Conservation (phyloP, 2,329 filamentous ascomycete species). For the Apiospora koreana region DNA sequence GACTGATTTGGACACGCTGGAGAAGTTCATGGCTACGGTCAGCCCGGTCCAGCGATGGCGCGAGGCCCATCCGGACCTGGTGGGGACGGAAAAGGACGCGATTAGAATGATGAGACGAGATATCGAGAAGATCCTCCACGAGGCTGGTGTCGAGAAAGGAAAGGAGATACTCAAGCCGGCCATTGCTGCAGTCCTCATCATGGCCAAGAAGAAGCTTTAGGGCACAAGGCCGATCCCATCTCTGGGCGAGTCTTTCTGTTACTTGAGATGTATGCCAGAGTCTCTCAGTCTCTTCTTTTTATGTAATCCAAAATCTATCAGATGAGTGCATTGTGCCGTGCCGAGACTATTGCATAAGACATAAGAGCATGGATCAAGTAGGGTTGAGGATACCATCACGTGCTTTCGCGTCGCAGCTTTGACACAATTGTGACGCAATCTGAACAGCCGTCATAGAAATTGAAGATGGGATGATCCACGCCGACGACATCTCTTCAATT, state of each 20-base stretch:
- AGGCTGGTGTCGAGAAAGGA: conserved; percentile 36
- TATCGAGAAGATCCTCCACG: conserved; percentile 28
- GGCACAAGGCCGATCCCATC: background rate
- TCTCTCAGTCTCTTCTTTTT: background rate
- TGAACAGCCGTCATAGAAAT: background rate
- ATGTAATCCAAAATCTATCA: too few species aligned
- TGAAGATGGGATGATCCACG: background rate
- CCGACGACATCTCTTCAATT: background rate
- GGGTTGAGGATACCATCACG: background rate
- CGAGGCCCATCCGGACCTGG: conserved; percentile 36
- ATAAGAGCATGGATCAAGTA: background rate
- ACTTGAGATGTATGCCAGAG: background rate
- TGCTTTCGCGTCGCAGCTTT: background rate
- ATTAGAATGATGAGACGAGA: conserved; percentile 29
- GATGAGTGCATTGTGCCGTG: too few species aligned
- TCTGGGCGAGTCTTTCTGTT: background rate
- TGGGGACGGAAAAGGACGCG: conserved; percentile 38
- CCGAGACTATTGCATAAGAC: too few species aligned
- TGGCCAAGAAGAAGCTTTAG: conserved; percentile 13
- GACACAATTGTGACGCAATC: too few species aligned
- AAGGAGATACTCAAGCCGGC: conserved; percentile 30
- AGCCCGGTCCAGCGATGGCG: conserved; percentile 42
- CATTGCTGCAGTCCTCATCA: conserved; percentile 5
- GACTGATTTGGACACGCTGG: conserved; percentile 25
- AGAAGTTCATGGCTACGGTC: conserved; percentile 31